Conservation (phyloP, 2,329 filamentous ascomycete genomes). For the Cadophora luteo-olivacea region DNA sequence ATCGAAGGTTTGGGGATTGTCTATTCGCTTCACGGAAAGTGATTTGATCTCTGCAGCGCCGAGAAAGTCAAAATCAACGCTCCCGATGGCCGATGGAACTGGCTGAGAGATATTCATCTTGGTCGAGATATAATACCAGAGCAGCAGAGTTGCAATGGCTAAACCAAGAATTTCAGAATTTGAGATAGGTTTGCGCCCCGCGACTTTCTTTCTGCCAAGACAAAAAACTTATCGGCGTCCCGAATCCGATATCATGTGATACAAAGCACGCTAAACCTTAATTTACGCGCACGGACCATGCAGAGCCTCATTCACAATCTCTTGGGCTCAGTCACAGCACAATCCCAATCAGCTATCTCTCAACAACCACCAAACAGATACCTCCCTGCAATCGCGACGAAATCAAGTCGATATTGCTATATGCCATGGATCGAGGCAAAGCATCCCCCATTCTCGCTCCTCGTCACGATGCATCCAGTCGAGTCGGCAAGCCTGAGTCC, state of each 20-base stretch:
- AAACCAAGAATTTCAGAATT: slow-evolving; percentile 9
- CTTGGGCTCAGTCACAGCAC: too few species aligned
- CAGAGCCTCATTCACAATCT: not conserved
- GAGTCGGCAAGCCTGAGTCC: slow-evolving; percentile 62
- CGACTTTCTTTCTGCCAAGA: not conserved
- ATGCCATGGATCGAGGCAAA: slow-evolving; percentile 58
- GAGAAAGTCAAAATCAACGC: slow-evolving; percentile 89
- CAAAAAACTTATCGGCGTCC: not conserved
- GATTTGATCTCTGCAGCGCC: slow-evolving; percentile 81
- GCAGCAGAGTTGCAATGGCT: slow-evolving; percentile 34
- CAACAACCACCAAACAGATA: not conserved
- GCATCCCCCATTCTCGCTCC: slow-evolving; percentile 60
- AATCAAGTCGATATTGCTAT: not conserved
- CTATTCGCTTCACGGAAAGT: slow-evolving; percentile 92
- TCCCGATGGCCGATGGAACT: slow-evolving; percentile 80
- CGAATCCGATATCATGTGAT: not conserved
- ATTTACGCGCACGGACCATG: too few species aligned
- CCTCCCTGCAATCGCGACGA: not conserved
- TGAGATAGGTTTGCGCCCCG: not conserved
- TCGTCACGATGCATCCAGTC: slow-evolving; percentile 59
- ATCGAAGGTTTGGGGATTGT: slow-evolving; percentile 94
- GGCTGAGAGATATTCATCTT: slow-evolving; percentile 80
- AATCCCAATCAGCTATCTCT: too few species aligned
- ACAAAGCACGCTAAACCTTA: not conserved
- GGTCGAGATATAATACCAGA: slow-evolving; percentile 23